Conservation (phyloP, 2,329 filamentous ascomycete genomes). For the Hypoxylon sp. region DNA sequence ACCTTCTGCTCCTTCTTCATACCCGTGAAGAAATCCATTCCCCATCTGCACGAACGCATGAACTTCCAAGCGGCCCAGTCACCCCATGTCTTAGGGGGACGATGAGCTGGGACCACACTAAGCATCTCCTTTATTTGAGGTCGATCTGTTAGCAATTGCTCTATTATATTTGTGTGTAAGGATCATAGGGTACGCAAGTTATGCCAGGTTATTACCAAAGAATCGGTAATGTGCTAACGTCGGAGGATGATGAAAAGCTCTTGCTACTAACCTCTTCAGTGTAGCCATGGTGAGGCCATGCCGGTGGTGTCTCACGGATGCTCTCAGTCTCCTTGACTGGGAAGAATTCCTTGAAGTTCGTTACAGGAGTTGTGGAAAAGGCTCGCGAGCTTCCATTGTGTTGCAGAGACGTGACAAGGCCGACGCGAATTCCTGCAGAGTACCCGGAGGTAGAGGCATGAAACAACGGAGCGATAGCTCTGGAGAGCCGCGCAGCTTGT, state of each 20-base stretch:
- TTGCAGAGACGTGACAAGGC: constrained; percentile 47
- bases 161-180: neutral
- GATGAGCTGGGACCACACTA: constrained; percentile 80
- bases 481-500: constrained; percentile 52
- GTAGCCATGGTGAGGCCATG: constrained; percentile 81
- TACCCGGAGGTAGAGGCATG: constrained; percentile 44
- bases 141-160: constrained; percentile 19
- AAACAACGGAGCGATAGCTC: constrained; percentile 47
- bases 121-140: constrained; percentile 73
- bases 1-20: constrained; percentile 79
- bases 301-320: constrained; percentile 73
- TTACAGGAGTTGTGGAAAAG: constrained; percentile 66
- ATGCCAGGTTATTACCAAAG: neutral
- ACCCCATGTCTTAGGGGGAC: constrained; percentile 77
- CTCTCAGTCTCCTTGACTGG: constrained; percentile 72
- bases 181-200: neutral
- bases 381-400: constrained; percentile 51
- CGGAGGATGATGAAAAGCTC: neutral
- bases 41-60: constrained; percentile 81
- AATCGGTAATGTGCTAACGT: neutral
- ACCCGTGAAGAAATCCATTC: constrained; percentile 86
- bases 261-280: constrained; percentile 67
- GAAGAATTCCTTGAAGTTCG: constrained; percentile 72
- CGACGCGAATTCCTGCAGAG: constrained; percentile 51
- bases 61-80: constrained; percentile 85